phyloP scores from a whole-genome alignment of 257 asterid genomes.

The Rhazya stricta region DNA sequence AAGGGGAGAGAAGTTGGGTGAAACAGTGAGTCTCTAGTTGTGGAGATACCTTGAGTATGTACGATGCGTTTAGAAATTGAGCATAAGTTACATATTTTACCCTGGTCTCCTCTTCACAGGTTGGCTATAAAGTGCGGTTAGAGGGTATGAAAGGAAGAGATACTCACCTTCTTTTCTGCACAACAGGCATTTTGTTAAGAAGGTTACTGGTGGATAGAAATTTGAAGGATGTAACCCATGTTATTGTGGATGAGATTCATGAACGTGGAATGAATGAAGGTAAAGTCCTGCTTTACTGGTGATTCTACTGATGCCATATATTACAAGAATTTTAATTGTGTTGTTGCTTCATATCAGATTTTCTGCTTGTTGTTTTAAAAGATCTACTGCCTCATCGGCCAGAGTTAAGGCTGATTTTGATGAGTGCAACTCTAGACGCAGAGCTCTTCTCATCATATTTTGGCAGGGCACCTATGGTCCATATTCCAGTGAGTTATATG shows the following conservation, averaged over 20 bases:
- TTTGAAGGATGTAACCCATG: conserved; percentile 85
- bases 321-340: conserved; percentile 26
- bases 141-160: conserved; percentile 95
- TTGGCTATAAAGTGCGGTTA: conserved; percentile 91
- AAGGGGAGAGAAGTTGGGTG: conserved; percentile 94
- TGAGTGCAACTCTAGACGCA: conserved; percentile 98
- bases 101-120: conserved; percentile 41
- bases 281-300: conserved; percentile 22
- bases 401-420: conserved; percentile 78
- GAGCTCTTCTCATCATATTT: conserved; percentile 88
- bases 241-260: conserved; percentile 93
- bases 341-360: conserved; percentile 53
- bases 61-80: neutral
- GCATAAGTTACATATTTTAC: conserved; percentile 6
- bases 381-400: conserved; percentile 94
- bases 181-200: conserved; percentile 93
- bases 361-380: conserved; percentile 81
- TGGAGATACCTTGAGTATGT: neutral
- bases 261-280: conserved; percentile 99
- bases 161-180: conserved; percentile 95
- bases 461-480: conserved; percentile 66
- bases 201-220: conserved; percentile 71
- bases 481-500: conserved; percentile 58
- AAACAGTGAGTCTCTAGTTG: conserved; percentile 55
- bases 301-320: neutral